phyloP scores from a whole-genome alignment of 345 rosid genomes.

The Eucalyptus urophylla region DNA sequence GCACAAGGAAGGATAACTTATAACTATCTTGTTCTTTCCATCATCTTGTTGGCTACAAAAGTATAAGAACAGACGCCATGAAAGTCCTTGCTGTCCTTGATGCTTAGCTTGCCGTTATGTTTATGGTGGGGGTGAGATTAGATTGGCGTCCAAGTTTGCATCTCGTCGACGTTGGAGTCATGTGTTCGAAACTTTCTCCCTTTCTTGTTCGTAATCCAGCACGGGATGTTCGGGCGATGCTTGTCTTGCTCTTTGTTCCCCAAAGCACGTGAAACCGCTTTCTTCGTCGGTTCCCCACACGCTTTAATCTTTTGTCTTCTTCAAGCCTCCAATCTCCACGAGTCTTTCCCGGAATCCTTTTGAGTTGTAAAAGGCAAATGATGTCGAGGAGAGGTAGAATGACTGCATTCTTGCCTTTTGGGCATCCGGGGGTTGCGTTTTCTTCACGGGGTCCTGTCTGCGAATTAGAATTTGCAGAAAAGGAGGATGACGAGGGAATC shows the following conservation, averaged over 20 bases:
- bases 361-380: no score
- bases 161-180: neutral
- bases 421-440: neutral
- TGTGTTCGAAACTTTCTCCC: neutral
- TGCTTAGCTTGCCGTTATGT: neutral
- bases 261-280: neutral
- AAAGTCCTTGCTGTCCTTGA: neutral
- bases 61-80: neutral
- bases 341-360: no score
- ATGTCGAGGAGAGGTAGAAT: no score
- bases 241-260: neutral
- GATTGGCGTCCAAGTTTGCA: neutral
- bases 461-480: neutral
- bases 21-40: neutral
- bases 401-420: neutral
- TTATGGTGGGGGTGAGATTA: neutral
- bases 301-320: neutral
- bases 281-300: neutral
- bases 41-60: neutral
- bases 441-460: neutral
- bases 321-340: no score
- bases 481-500: neutral
- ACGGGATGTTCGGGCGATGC: neutral
- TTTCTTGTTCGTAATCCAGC: neutral
- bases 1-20: neutral